Evolutionary conservation across 768 basidiomycete species (phyloP).

Genomic region (Tephrocybe sp.): DNA sequence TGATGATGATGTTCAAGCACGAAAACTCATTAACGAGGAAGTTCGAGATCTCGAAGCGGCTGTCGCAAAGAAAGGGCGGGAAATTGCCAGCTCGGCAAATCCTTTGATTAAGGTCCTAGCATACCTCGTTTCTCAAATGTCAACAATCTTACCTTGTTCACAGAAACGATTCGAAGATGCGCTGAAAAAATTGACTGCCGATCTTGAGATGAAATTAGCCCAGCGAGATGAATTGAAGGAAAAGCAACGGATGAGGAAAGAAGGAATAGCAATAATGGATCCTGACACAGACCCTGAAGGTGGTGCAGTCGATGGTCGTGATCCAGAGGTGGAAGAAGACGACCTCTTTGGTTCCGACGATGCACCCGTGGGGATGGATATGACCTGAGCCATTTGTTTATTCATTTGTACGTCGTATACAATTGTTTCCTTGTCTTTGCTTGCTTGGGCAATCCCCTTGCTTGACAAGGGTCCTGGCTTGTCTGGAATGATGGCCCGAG

Average conservation of each 20-base stretch:
- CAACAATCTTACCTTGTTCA: constrained; percentile 3
- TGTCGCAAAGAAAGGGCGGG: constrained; percentile 79
- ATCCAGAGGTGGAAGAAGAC: constrained; percentile 29
- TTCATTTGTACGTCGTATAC: background rate
- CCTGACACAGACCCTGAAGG: constrained; percentile 37
- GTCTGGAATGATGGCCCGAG: no score
- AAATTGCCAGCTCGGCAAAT: constrained; percentile 82
- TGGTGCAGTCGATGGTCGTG: constrained; percentile 30
- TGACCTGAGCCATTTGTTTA: constrained; percentile 22
- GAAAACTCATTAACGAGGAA: constrained; percentile 84
- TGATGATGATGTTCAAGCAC: constrained; percentile 76
- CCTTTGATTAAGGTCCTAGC: constrained; percentile 75
- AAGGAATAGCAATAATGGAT: constrained; percentile 50
- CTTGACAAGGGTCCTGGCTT: no score
- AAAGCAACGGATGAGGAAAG: constrained; percentile 68
- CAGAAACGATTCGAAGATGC: constrained; percentile 95
- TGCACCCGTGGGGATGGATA: constrained; percentile 32
- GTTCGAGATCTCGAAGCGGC: constrained; percentile 88
- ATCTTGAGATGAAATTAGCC: constrained; percentile 80
- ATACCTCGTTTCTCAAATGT: background rate
- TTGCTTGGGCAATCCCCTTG: no score
- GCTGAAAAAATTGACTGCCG: constrained; percentile 81
- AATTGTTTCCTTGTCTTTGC: no score
- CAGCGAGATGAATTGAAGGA: constrained; percentile 83
- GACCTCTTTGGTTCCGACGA: constrained; percentile 53